phyloP scores from a whole-genome alignment of 495 filamentous ascomycete species.

The Lindgomyces ingoldianus region DNA sequence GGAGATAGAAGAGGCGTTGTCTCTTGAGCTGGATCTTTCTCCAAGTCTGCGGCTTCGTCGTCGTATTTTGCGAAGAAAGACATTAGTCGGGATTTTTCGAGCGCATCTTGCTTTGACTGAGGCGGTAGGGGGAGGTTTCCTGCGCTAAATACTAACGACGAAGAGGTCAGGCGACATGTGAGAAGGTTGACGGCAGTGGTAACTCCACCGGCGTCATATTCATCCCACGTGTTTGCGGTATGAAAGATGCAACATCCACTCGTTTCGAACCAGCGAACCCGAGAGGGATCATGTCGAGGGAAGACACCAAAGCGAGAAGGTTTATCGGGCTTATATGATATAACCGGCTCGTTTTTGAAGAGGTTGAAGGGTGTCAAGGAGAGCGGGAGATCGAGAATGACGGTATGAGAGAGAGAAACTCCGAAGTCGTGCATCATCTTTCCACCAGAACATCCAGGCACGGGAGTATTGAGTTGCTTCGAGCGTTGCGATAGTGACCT shows the following conservation, averaged over 20 bases:
- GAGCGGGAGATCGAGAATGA: conserved; percentile 67
- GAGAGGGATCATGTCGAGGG: conserved; percentile 56
- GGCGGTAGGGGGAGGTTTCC: conserved; percentile 56
- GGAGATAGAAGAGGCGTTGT: not conserved
- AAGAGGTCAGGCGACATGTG: conserved; percentile 62
- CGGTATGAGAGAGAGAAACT: conserved; percentile 58
- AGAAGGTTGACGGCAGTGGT: conserved; percentile 57
- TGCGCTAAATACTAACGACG: conserved; percentile 59
- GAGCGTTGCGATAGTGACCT: not conserved
- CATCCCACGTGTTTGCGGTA: conserved; percentile 67
- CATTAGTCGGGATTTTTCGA: conserved; percentile 15
- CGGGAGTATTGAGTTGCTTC: conserved; percentile 49
- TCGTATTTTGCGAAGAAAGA: conserved; percentile 44
- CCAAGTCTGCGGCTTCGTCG: conserved; percentile 10
- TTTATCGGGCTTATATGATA: conserved; percentile 56
- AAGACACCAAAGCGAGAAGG: conserved; percentile 64
- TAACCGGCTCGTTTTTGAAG: conserved; percentile 52
- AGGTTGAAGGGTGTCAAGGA: conserved; percentile 62
- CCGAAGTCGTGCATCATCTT: conserved; percentile 77
- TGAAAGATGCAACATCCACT: conserved; percentile 66
- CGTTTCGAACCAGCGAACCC: conserved; percentile 64
- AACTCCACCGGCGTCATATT: conserved; percentile 27
- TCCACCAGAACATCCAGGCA: conserved; percentile 59
- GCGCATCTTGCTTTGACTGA: not conserved
- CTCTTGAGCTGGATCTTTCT: not conserved